Percentiles rank a stretch among this genome's conserved stretches.
phyloP scores from a whole-genome alignment of 345 rosid species.

The Mallotus nudiflorus region DNA sequence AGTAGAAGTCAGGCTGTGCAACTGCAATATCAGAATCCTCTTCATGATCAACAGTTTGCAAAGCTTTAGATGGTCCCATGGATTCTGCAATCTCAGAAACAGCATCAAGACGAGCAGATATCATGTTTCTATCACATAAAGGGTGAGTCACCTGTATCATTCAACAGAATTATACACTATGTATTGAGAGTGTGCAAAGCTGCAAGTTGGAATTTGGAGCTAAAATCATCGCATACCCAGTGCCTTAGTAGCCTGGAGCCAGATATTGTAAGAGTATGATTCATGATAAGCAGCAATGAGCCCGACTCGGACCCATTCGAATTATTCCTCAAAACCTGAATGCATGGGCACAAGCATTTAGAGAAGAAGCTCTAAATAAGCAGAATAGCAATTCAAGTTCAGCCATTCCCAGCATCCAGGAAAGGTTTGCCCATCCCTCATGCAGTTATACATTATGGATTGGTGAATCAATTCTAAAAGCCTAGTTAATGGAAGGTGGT shows the following conservation, averaged over 20 bases:
- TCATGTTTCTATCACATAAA: slow-evolving; percentile 75
- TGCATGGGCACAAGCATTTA: slow-evolving; percentile 3
- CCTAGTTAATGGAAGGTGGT: no score
- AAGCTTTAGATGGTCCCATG: slow-evolving; percentile 61
- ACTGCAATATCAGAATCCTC: slow-evolving; percentile 41
- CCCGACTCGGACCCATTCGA: slow-evolving; percentile 82
- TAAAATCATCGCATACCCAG: slow-evolving; percentile 63
- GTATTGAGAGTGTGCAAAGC: background rate
- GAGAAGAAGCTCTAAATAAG: background rate
- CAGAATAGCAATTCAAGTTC: background rate
- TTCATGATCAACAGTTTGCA: slow-evolving; percentile 39
- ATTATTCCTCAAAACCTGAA: slow-evolving; percentile 75
- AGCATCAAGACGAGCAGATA: slow-evolving; percentile 92
- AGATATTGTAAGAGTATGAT: slow-evolving; percentile 69
- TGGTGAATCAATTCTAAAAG: background rate
- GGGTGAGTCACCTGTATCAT: slow-evolving; percentile 84
- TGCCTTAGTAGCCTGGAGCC: slow-evolving; percentile 90
- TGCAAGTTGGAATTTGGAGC: slow-evolving; percentile 1
- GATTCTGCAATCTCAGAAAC: slow-evolving; percentile 91
- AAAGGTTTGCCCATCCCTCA: background rate
- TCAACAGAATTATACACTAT: slow-evolving; percentile 25
- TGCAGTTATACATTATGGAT: background rate
- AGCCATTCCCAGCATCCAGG: background rate
- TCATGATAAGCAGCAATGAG: slow-evolving; percentile 72
- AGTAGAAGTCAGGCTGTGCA: slow-evolving; percentile 46